These are phyloP conservation scores for Tulasnella sp. DNA, from an alignment of 768 basidiomycete genomes.

Conservation along the genomic window DNA sequence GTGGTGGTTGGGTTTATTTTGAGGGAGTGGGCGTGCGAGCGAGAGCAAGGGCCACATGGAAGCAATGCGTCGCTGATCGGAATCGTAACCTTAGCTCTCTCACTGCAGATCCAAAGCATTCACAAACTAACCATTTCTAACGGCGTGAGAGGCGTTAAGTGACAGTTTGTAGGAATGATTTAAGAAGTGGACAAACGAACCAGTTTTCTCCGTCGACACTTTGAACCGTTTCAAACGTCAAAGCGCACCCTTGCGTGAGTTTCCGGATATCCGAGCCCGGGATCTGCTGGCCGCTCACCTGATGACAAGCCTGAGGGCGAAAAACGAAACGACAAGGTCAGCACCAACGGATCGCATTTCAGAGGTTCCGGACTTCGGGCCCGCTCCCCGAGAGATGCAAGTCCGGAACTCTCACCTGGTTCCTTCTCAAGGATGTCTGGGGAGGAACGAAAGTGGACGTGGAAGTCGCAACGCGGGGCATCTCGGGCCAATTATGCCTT, in stretches of 20 bases:
- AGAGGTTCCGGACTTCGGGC: background rate
- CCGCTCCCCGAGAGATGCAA: background rate
- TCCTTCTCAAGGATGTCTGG: background rate
- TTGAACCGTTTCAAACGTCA: background rate
- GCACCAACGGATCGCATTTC: too few relatives aligned
- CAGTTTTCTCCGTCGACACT: constrained; percentile 9
- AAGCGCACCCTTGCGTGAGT: background rate
- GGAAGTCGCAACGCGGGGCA: background rate
- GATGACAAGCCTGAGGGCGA: constrained; percentile 6
- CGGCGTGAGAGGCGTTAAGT: too few relatives aligned
- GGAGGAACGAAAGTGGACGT: background rate
- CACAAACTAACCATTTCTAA: background rate
- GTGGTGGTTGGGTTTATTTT: background rate
- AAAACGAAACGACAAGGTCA: background rate
- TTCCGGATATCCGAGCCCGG: too few relatives aligned
- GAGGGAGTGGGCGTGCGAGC: background rate
- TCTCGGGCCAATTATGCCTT: background rate
- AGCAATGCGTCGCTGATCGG: background rate
- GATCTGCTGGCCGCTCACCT: too few relatives aligned
- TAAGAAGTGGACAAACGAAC: background rate
- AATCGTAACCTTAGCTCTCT: background rate
- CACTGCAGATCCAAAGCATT: background rate
- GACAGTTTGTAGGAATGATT: too few relatives aligned
- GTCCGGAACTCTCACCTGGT: background rate
- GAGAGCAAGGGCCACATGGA: background rate